Conservation (phyloP, 1,284 basidiomycete species). For the Pisolithus thermaeus region DNA sequence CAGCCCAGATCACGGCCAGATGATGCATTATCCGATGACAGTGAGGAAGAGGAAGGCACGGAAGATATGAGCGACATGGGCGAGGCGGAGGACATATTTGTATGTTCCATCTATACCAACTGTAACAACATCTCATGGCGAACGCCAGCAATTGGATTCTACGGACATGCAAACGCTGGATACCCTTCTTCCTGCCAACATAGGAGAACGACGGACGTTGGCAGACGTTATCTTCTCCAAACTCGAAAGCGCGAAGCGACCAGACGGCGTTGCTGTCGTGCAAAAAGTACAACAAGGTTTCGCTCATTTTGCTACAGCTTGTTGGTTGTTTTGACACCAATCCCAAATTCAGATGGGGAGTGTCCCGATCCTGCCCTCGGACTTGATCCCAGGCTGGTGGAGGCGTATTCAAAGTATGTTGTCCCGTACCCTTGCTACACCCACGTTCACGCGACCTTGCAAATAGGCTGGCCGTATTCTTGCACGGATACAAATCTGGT, state of each 20-base stretch:
- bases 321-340: background rate
- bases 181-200: slow-evolving; percentile 66
- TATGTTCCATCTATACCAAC: slow-evolving; percentile 30
- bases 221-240: slow-evolving; percentile 97
- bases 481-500: slow-evolving; percentile 92
- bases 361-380: slow-evolving; percentile 86
- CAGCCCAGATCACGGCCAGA: slow-evolving; percentile 22
- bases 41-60: slow-evolving; percentile 39
- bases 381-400: slow-evolving; percentile 93
- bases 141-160: slow-evolving; percentile 80
- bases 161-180: slow-evolving; percentile 83
- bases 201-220: slow-evolving; percentile 75
- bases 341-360: slow-evolving; percentile 42
- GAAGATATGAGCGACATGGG: slow-evolving; percentile 30
- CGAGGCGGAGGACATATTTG: slow-evolving; percentile 54
- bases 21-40: slow-evolving; percentile 43
- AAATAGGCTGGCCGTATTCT: slow-evolving; percentile 76
- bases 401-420: slow-evolving; percentile 86
- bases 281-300: slow-evolving; percentile 57
- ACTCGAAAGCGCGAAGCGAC: slow-evolving; percentile 55
- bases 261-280: slow-evolving; percentile 45
- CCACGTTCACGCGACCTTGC: slow-evolving; percentile 1
- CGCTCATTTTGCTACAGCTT: slow-evolving; percentile 4
- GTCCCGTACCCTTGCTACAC: background rate
- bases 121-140: slow-evolving; percentile 15